Base-by-base conservation (phyloP, 768 basidiomycete genomes). In the Suillus fuscotomentosus region DNA sequence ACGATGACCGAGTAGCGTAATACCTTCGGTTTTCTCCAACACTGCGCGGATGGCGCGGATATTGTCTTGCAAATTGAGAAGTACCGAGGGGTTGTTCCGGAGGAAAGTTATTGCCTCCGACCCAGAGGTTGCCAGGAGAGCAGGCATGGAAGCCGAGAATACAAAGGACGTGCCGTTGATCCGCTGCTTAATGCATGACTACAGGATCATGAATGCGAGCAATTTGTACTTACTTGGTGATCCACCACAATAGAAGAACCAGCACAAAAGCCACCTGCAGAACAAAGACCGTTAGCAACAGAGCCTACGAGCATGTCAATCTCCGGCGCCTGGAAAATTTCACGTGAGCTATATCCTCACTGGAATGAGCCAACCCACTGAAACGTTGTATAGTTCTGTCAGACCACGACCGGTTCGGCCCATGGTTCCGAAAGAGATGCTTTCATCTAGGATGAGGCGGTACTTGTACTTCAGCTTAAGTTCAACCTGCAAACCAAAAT, bases 301-400 rank as follows among this genome's bases (percentile, higher is more conserved):
- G 94, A 96, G 3, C 95, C 97, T 2, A 97, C 81, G n/a, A 98
- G 82, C 84, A 99, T 95, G 76, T 99, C 97, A 17, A 99, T 89
- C 71, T 95, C 93, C 8, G 85, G 78, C 0, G 95, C 93, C 91
- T 94, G 62, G 2, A 50, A n/a, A 15, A 15, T 4, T 7, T 54
- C 0, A 56, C 65, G 42, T 69, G 60, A 54, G 61, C 24, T 20
- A 31, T 42, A 47, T 11, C 9, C n/a, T 11, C 15, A 31, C 31
- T 59, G 41, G 51, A 36, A 17, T 9, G 9, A 60, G 34, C 22
- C 56, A 63, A 77, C 89, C 61, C 77, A 94, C 95, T 0, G 95
- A 90, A 60, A 99, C 90, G 65, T 95, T 95, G 78, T 92, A 98
- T 22, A 97, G 79, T 72, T 99, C 97, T 0, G 97, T 98, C 60